Conservation (phyloP, 768 basidiomycete species). For the Lactarius akahatsu region DNA sequence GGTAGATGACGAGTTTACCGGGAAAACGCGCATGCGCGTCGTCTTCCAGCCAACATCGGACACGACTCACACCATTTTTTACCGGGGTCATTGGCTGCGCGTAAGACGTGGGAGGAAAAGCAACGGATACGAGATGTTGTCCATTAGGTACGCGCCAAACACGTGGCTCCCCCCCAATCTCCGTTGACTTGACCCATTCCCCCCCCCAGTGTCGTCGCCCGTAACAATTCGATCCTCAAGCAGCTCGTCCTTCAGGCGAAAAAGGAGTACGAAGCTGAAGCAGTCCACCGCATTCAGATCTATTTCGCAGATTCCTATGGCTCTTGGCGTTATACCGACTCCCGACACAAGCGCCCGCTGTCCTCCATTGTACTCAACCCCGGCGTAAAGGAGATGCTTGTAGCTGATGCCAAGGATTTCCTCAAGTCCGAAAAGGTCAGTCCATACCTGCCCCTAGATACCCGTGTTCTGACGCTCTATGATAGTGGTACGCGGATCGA, state of each 20-base stretch:
- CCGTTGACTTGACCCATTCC: constrained; percentile 5
- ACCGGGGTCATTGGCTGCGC: constrained; percentile 80
- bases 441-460: constrained; percentile 14
- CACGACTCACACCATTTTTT: constrained; percentile 87
- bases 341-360: constrained; percentile 85
- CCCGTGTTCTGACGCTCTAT: constrained; percentile 12
- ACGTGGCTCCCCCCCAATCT: constrained; percentile 13
- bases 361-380: constrained; percentile 83
- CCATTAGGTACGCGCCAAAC: constrained; percentile 57
- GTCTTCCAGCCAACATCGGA: constrained; percentile 88
- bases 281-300: constrained; percentile 83
- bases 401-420: constrained; percentile 80
- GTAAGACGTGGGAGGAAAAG: constrained; percentile 68
- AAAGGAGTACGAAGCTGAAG: constrained; percentile 83
- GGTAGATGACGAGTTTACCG: constrained; percentile 52
- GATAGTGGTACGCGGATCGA: constrained; percentile 87
- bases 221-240: constrained; percentile 80
- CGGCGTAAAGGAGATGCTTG: constrained; percentile 87
- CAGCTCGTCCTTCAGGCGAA: constrained; percentile 90
- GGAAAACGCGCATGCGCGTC: constrained; percentile 74
- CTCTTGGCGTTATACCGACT: constrained; percentile 86
- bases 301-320: constrained; percentile 89
- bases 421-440: constrained; percentile 76
- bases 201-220: constrained; percentile 69
- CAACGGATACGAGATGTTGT: constrained; percentile 72